phyloP scores from a whole-genome alignment of 139 green algal species.

The Zygnema circumcarinatum region DNA sequence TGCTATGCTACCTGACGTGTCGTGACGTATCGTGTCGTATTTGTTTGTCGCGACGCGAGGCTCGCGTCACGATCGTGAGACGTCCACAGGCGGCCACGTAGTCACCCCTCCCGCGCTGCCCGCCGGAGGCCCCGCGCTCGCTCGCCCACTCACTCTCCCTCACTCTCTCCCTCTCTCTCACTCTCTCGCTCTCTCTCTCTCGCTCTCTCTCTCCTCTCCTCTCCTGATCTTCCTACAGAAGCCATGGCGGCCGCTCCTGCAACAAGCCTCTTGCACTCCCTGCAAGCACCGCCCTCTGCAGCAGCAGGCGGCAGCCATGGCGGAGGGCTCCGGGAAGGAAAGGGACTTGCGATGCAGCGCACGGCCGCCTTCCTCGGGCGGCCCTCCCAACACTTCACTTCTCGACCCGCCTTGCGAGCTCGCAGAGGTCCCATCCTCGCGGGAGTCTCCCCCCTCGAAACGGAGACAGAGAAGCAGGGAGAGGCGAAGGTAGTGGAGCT shows the following conservation, averaged over 20 bases:
- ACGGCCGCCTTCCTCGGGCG: too few species aligned
- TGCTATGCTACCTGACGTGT: neutral
- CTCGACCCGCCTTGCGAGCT: neutral
- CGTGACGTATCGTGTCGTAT: slow-evolving; percentile 6
- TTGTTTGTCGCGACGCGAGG: neutral
- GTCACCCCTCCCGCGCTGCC: neutral
- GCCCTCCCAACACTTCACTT: neutral
- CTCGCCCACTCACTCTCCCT: too few species aligned
- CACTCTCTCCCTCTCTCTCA: too few species aligned
- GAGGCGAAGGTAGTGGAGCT: neutral
- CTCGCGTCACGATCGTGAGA: neutral
- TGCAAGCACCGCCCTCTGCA: too few species aligned
- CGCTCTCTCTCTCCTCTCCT: too few species aligned
- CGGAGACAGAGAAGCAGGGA: neutral
- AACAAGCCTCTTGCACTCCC: too few species aligned
- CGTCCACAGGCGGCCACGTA: neutral
- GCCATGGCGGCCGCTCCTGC: too few species aligned
- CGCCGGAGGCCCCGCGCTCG: neutral
- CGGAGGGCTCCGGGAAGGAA: too few species aligned
- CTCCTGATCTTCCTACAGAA: too few species aligned
- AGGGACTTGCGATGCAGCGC: too few species aligned
- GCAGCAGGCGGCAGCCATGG: too few species aligned
- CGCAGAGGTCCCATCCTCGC: neutral
- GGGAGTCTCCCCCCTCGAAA: neutral
- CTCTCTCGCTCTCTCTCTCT: too few species aligned